phyloP scores from a whole-genome alignment of 306 rosid species.

The Lathyrus aphaca region DNA sequence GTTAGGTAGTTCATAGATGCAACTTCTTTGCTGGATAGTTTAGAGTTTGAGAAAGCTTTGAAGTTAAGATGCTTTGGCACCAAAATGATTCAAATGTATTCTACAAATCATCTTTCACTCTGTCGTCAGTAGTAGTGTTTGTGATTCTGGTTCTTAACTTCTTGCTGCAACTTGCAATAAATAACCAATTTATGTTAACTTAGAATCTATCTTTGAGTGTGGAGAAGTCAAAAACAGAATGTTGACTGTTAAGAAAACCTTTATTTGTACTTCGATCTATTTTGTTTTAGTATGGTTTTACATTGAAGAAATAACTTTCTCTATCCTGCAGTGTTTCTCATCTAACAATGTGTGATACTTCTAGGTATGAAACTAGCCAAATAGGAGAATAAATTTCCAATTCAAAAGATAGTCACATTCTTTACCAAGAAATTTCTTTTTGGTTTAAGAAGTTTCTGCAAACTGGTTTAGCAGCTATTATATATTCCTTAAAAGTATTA shows the following conservation, averaged over 20 bases:
- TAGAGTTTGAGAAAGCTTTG: not conserved
- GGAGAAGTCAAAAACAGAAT: not conserved
- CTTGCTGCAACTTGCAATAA: not conserved
- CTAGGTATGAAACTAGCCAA: not conserved
- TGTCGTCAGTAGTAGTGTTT: not conserved
- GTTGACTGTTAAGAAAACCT: not conserved
- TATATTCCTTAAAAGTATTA: no score
- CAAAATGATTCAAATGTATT: constrained; percentile 7
- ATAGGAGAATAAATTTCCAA: not conserved
- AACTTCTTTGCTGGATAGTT: constrained; percentile 10
- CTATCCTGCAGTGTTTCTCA: not conserved
- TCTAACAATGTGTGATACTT: constrained; percentile 12
- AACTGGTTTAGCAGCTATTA: no score
- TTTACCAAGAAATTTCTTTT: no score
- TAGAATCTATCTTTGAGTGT: constrained; percentile 5
- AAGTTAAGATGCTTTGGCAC: not conserved
- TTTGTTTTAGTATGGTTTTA: not conserved
- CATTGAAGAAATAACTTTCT: not conserved
- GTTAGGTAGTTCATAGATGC: no score
- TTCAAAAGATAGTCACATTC: not conserved
- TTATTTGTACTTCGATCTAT: not conserved
- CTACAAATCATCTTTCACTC: not conserved
- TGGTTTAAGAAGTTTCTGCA: no score
- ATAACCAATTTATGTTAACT: not conserved
- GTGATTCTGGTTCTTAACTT: not conserved